These are phyloP conservation scores for Selenicereus undatus DNA, from an alignment of 148 eudicot genomes.

Conservation along the genomic window DNA sequence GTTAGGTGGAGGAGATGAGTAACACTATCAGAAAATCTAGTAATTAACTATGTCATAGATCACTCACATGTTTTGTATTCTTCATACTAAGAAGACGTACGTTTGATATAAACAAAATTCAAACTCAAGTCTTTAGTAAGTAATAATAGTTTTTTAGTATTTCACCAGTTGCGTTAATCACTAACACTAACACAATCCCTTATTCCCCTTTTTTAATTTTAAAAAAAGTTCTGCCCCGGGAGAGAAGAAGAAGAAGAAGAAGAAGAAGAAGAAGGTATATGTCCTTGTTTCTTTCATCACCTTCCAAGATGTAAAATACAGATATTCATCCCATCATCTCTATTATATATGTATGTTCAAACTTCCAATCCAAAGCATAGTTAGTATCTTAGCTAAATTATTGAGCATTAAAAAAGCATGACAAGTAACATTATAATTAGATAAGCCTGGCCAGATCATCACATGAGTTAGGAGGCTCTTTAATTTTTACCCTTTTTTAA, in stretches of 20 bases:
- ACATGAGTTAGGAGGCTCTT: neutral
- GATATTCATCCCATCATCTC: neutral
- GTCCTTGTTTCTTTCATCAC: constrained; percentile 1
- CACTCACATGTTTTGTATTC: too few relatives aligned
- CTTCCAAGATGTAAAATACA: neutral
- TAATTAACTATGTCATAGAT: too few relatives aligned
- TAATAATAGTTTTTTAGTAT: too few relatives aligned
- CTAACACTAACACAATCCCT: too few relatives aligned
- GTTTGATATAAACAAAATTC: too few relatives aligned
- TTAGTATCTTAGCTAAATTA: neutral
- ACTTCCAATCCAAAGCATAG: constrained; percentile 2
- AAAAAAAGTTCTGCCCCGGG: too few relatives aligned
- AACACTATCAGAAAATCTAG: too few relatives aligned
- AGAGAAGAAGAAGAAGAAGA: neutral
- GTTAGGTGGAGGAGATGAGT: too few relatives aligned
- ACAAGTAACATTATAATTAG: constrained; percentile 1
- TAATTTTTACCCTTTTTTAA: neutral
- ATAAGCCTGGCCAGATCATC: neutral
- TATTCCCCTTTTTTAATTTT: too few relatives aligned
- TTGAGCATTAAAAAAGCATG: neutral
- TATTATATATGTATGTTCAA: neutral
- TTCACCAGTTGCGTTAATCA: too few relatives aligned
- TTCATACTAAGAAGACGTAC: too few relatives aligned
- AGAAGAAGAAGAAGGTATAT: neutral
- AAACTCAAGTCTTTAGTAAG: too few relatives aligned